Percentiles rank a stretch among this genome's conserved stretches.
Conservation (phyloP, 129 eudicot species). For the Silybum marianum region DNA sequence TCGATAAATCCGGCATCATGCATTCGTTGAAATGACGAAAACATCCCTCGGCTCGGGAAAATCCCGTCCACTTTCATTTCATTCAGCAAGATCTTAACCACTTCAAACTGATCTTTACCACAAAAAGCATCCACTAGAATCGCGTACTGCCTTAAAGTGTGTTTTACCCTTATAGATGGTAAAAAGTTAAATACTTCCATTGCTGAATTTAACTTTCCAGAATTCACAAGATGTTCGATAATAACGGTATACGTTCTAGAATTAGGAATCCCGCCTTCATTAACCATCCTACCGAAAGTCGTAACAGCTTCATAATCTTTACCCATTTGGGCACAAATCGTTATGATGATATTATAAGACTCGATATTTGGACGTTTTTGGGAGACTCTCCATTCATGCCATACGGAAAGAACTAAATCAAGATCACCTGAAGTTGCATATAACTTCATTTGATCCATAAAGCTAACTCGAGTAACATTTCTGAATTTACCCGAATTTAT, state of each 20-base stretch:
- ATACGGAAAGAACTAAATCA: constrained; percentile 56
- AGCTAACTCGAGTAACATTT: constrained; percentile 56
- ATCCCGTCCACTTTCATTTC: constrained; percentile 70
- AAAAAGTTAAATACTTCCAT: constrained; percentile 51
- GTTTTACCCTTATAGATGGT: constrained; percentile 65
- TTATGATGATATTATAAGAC: constrained; percentile 74
- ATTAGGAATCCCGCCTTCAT: constrained; percentile 81
- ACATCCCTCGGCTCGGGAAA: constrained; percentile 65
- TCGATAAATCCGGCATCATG: constrained; percentile 67
- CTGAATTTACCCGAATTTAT: constrained; percentile 66
- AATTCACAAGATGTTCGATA: constrained; percentile 69
- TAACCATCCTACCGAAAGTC: constrained; percentile 59
- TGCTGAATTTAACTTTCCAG: constrained; percentile 57
- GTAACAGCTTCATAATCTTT: constrained; percentile 67
- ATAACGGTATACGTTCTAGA: constrained; percentile 71
- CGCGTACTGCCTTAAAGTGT: constrained; percentile 64
- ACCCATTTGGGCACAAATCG: constrained; percentile 55
- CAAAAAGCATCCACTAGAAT: constrained; percentile 56
- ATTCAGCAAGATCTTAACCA: constrained; percentile 54
- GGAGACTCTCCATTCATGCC: constrained; percentile 66
- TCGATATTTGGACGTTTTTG: constrained; percentile 59
- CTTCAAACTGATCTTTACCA: constrained; percentile 43
- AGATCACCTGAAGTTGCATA: constrained; percentile 71
- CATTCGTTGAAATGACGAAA: constrained; percentile 53
- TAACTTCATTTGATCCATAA: constrained; percentile 78